phyloP scores from a whole-genome alignment of 331 rosid genomes.

The Rosa hybrid region DNA sequence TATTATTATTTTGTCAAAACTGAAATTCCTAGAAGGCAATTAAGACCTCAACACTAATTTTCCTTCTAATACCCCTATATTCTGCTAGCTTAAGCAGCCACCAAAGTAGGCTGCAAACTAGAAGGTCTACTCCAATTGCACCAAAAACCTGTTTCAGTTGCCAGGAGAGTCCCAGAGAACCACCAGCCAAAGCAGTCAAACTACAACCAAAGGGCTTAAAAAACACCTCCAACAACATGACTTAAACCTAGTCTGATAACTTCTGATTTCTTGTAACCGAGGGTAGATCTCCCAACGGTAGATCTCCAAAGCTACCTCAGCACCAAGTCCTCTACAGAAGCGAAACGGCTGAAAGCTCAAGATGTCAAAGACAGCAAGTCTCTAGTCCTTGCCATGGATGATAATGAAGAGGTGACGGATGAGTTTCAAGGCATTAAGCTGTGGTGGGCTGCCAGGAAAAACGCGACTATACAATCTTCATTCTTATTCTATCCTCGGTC shows the following conservation, averaged over 20 bases:
- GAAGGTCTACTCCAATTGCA: not conserved
- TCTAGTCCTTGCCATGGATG: slow-evolving; percentile 48
- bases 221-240: too few species aligned
- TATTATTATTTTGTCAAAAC: not conserved
- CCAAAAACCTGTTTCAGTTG: not conserved
- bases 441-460: slow-evolving; percentile 43
- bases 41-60: not conserved
- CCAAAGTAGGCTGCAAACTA: not conserved
- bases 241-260: too few species aligned
- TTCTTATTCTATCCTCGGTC: not conserved
- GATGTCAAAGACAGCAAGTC: slow-evolving; percentile 35
- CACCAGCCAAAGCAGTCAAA: too few species aligned
- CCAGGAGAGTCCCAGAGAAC: not conserved
- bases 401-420: slow-evolving; percentile 50
- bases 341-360: slow-evolving; percentile 42
- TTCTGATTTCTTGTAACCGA: too few species aligned
- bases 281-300: too few species aligned
- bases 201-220: too few species aligned
- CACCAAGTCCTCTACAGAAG: not conserved
- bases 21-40: not conserved
- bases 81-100: not conserved
- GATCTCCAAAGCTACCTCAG: slow-evolving; percentile 49
- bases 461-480: accelerated
- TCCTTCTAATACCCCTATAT: not conserved
- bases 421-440: slow-evolving; percentile 39